Conservation (phyloP, 176 grass and related monocot species). For the Lolium perenne region DNA sequence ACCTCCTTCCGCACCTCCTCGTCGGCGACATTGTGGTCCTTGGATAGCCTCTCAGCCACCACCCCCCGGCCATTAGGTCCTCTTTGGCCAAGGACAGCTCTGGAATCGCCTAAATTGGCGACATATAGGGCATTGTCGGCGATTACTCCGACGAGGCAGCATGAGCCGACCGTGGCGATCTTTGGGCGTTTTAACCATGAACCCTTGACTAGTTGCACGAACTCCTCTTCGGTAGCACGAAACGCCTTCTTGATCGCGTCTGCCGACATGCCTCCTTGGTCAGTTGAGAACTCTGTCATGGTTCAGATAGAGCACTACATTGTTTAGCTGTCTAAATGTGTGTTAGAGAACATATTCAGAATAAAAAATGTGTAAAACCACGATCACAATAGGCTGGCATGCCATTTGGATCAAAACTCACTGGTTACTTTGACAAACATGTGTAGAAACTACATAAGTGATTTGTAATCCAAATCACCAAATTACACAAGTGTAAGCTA, state of each 20-base stretch:
- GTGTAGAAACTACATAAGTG: slow-evolving; percentile 5
- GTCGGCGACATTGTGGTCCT: slow-evolving; percentile 46
- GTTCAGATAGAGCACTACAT: neutral
- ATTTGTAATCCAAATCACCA: neutral
- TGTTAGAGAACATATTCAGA: no score
- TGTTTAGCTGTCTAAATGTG: neutral
- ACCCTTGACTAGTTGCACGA: slow-evolving; percentile 31
- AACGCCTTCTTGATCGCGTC: slow-evolving; percentile 47
- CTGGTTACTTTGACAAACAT: slow-evolving; percentile 16
- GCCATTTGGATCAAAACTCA: neutral
- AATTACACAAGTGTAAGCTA: neutral
- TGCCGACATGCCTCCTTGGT: slow-evolving; percentile 38
- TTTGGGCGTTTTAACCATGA: slow-evolving; percentile 23
- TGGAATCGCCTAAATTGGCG: slow-evolving; percentile 52
- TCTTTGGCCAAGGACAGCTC: slow-evolving; percentile 35
- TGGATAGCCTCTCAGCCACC: slow-evolving; percentile 23
- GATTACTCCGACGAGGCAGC: slow-evolving; percentile 47
- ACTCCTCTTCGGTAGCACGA: slow-evolving; percentile 44
- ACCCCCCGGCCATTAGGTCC: neutral
- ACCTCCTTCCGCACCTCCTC: slow-evolving; percentile 47
- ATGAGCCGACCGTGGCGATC: slow-evolving; percentile 42
- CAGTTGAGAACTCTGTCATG: slow-evolving; percentile 9
- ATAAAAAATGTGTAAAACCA: neutral
- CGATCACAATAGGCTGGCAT: neutral
- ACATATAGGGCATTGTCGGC: slow-evolving; percentile 24